These are phyloP conservation scores for Pestalotiopsis sp. DNA, from an alignment of 2,329 filamentous ascomycete species.

Conservation along the genomic window DNA sequence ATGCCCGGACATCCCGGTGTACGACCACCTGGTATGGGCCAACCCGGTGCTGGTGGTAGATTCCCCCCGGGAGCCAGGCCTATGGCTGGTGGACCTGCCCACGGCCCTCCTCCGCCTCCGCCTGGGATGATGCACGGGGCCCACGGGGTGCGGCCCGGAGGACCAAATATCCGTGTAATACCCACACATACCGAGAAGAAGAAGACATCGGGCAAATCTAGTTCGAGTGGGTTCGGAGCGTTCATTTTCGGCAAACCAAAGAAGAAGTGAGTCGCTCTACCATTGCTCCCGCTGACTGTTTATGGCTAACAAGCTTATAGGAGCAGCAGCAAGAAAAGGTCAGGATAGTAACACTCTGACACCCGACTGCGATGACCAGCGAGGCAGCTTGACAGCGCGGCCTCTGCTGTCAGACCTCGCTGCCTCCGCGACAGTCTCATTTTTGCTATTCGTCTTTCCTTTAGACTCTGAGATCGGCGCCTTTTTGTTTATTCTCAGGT, in stretches of 20 bases:
- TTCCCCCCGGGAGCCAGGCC: background rate
- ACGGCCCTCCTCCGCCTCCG: constrained; percentile 1
- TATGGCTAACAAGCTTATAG: constrained; percentile 1
- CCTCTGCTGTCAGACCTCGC: background rate
- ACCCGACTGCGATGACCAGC: background rate
- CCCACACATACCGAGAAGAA: background rate
- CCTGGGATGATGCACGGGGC: background rate
- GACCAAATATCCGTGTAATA: background rate
- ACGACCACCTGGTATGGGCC: background rate
- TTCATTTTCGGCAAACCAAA: constrained; percentile 2
- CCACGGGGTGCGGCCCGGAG: background rate
- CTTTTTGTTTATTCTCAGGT: constrained; percentile 11
- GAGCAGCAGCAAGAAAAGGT: constrained; percentile 9
- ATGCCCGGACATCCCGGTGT: background rate
- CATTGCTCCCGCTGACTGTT: background rate
- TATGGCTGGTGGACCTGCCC: background rate
- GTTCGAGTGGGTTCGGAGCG: background rate
- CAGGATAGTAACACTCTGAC: background rate
- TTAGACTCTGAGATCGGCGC: background rate
- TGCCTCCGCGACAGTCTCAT: background rate
- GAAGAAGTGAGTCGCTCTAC: constrained; percentile 12
- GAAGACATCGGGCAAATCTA: background rate
- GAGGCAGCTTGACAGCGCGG: background rate
- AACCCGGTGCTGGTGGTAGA: background rate
- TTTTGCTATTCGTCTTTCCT: constrained; percentile 7